Percentiles rank a stretch among this genome's conserved stretches.
Conservation (phyloP, 805 yeast species). For the Hyphopichia homilentoma region DNA sequence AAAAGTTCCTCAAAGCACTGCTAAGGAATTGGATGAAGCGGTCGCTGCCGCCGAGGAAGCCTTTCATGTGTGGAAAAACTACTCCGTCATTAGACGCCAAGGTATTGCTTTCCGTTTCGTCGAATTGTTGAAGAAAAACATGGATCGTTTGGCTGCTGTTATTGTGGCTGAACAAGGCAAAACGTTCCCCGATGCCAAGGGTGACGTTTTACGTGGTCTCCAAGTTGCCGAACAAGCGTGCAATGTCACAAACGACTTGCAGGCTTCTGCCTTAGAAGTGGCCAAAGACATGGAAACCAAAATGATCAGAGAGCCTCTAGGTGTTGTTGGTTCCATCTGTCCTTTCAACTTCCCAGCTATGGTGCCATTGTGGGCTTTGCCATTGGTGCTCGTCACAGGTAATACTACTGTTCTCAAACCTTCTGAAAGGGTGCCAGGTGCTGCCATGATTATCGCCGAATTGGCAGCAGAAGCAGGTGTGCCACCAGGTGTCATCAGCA, state of each 20-base stretch:
- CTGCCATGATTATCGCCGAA: slow-evolving; percentile 70
- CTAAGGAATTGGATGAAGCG: slow-evolving; percentile 60
- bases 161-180: slow-evolving; percentile 57
- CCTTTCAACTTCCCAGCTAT: slow-evolving; percentile 85
- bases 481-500: slow-evolving; percentile 69
- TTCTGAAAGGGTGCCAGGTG: slow-evolving; percentile 77
- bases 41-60: slow-evolving; percentile 62
- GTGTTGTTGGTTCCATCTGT: slow-evolving; percentile 73
- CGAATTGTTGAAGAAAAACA: slow-evolving; percentile 56
- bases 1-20: slow-evolving; percentile 70
- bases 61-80: slow-evolving; percentile 54
- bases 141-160: slow-evolving; percentile 63
- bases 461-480: slow-evolving; percentile 70
- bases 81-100: slow-evolving; percentile 62
- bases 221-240: slow-evolving; percentile 79
- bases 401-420: slow-evolving; percentile 63
- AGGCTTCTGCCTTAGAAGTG: slow-evolving; percentile 63
- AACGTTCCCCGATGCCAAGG: slow-evolving; percentile 70
- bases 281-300: slow-evolving; percentile 73
- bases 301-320: slow-evolving; percentile 71
- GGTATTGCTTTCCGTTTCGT: slow-evolving; percentile 69
- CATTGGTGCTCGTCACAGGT: slow-evolving; percentile 64
- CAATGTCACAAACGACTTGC: slow-evolving; percentile 58
- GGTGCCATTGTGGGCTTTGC: slow-evolving; percentile 72
- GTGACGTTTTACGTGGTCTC: slow-evolving; percentile 69